These are phyloP conservation scores for Chenopodium berlandieri DNA, from an alignment of 148 eudicot species.

Conservation along the genomic window DNA sequence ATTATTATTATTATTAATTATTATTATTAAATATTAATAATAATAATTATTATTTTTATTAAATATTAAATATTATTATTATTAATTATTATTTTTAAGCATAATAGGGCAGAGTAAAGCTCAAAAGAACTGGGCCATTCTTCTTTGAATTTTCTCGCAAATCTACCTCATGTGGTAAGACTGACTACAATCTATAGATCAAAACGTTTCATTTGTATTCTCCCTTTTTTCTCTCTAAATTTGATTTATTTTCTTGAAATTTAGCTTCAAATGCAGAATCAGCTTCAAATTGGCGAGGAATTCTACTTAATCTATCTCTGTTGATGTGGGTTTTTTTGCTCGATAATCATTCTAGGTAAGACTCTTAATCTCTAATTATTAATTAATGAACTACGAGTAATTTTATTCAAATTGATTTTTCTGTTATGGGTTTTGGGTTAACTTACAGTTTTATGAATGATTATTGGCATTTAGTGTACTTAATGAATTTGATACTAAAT, in stretches of 20 bases:
- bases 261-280: background rate
- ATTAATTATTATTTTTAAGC: too few species aligned
- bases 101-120: too few species aligned
- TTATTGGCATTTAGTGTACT: background rate
- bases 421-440: background rate
- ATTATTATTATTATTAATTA: too few species aligned
- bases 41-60: too few species aligned
- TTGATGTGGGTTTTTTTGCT: background rate
- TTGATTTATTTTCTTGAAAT: background rate
- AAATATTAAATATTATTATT: too few species aligned
- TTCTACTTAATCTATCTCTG: background rate
- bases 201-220: background rate
- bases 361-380: background rate
- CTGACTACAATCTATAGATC: background rate
- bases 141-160: background rate
- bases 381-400: background rate
- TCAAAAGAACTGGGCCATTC: too few species aligned
- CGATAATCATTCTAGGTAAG: background rate
- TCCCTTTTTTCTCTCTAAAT: background rate
- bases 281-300: background rate
- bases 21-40: too few species aligned
- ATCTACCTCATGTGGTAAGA: background rate
- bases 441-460: background rate
- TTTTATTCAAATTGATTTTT: too few species aligned
- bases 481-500: background rate